phyloP scores from a whole-genome alignment of 75 land plant genomes.

The Picea glauca region DNA sequence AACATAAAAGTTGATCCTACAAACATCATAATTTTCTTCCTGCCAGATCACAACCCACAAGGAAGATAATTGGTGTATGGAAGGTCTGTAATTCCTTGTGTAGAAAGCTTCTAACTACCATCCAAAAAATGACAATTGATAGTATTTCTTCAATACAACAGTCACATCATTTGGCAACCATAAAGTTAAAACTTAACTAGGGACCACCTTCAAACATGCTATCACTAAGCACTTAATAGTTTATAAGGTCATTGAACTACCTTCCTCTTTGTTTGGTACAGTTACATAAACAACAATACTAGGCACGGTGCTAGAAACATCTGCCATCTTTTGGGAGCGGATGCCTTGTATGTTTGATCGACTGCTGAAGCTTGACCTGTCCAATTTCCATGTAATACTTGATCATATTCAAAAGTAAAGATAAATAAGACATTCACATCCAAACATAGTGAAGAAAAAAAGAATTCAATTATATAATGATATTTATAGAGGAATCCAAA shows the following conservation, averaged over 20 bases:
- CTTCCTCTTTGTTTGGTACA: conserved; percentile 95
- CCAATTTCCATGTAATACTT: not conserved
- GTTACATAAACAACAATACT: conserved; percentile 93
- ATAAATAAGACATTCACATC: too few relatives aligned
- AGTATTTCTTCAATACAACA: not conserved
- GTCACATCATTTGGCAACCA: not conserved
- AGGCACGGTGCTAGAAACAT: conserved; percentile 34
- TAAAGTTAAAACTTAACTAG: not conserved
- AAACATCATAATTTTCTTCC: not conserved
- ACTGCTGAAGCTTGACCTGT: not conserved
- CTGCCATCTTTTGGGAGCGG: conserved; percentile 4
- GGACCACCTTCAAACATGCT: too few relatives aligned
- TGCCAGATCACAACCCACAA: not conserved
- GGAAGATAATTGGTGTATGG: not conserved
- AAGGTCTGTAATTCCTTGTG: not conserved
- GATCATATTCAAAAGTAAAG: not conserved
- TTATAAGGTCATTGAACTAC: conserved; percentile 18
- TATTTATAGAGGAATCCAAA: too few relatives aligned
- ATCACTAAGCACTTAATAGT: not conserved
- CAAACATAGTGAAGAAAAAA: too few relatives aligned
- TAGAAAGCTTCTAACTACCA: not conserved
- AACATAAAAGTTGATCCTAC: not conserved
- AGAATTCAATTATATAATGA: too few relatives aligned
- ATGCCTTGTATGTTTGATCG: not conserved
- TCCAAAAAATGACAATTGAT: too few relatives aligned